Conservation (phyloP, 306 rosid species). For the Inga laurina region DNA sequence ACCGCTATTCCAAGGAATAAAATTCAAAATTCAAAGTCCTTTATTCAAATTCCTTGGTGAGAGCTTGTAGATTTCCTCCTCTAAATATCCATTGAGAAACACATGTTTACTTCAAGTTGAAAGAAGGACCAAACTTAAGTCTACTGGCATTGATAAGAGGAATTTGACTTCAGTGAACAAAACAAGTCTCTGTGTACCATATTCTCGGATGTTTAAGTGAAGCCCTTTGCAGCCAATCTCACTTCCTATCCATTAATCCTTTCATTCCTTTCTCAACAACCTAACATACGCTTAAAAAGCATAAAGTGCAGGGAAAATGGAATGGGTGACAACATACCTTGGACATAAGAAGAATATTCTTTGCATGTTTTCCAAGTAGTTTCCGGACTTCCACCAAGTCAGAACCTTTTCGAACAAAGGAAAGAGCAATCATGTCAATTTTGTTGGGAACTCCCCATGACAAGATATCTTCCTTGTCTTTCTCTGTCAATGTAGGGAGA, state of each 20-base stretch:
- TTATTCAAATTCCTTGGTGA: background rate
- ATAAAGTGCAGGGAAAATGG: background rate
- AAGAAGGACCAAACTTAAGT: background rate
- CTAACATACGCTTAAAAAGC: background rate
- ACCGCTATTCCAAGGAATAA: background rate
- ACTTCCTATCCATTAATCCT: background rate
- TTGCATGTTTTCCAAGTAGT: background rate
- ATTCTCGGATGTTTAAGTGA: background rate
- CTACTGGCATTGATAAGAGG: background rate
- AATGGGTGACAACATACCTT: background rate
- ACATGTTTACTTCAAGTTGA: background rate
- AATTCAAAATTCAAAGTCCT: no score
- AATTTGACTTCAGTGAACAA: background rate
- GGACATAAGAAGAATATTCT: background rate
- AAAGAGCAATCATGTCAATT: background rate
- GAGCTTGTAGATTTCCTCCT: background rate
- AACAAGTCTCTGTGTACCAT: background rate
- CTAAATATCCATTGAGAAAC: background rate
- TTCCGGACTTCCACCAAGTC: background rate
- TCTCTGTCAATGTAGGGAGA: constrained; percentile 82
- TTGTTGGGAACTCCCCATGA: background rate
- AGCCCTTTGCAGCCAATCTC: background rate
- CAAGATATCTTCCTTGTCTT: background rate
- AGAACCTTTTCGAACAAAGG: background rate
- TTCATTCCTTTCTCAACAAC: background rate